These are phyloP conservation scores for Scytalidium lignicola DNA, from an alignment of 2,329 filamentous ascomycete genomes.

Conservation along the genomic window DNA sequence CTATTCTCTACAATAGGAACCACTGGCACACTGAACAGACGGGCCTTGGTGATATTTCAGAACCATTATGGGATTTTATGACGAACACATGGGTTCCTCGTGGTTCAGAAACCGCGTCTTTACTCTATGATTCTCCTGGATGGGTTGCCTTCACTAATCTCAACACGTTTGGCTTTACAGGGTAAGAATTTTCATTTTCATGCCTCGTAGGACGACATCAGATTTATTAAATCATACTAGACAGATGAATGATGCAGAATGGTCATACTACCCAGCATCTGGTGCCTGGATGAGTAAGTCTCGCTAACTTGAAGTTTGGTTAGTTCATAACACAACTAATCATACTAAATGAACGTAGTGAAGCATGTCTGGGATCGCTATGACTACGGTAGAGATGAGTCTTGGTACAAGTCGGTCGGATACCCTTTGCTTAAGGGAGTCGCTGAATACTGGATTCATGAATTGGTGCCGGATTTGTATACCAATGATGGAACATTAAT, in stretches of 20 bases:
- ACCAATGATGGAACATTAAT: constrained; percentile 46
- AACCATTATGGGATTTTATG: constrained; percentile 47
- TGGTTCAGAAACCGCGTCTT: constrained; percentile 43
- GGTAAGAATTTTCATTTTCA: constrained; percentile 27
- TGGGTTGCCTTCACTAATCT: constrained; percentile 51
- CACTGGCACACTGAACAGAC: constrained; percentile 50
- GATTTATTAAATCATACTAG: neutral
- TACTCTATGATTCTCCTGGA: constrained; percentile 47
- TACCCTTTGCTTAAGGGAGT: constrained; percentile 48
- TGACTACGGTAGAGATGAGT: constrained; percentile 41
- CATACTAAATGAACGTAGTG: constrained; percentile 32
- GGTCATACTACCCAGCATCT: constrained; percentile 29
- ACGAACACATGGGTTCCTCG: constrained; percentile 44
- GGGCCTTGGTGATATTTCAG: constrained; percentile 38
- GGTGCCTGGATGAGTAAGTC: constrained; percentile 45
- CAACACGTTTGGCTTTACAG: constrained; percentile 51
- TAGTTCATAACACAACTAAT: no score
- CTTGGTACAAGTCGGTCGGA: constrained; percentile 40
- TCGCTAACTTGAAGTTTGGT: no score
- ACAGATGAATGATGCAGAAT: constrained; percentile 11
- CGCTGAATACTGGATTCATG: constrained; percentile 47
- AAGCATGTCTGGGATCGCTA: constrained; percentile 47
- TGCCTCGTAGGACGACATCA: neutral
- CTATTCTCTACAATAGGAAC: constrained; percentile 28
- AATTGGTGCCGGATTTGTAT: constrained; percentile 43